Evolutionary conservation across 768 basidiomycete genomes (phyloP).

Genomic region (Candolleomyces eurysporus): DNA sequence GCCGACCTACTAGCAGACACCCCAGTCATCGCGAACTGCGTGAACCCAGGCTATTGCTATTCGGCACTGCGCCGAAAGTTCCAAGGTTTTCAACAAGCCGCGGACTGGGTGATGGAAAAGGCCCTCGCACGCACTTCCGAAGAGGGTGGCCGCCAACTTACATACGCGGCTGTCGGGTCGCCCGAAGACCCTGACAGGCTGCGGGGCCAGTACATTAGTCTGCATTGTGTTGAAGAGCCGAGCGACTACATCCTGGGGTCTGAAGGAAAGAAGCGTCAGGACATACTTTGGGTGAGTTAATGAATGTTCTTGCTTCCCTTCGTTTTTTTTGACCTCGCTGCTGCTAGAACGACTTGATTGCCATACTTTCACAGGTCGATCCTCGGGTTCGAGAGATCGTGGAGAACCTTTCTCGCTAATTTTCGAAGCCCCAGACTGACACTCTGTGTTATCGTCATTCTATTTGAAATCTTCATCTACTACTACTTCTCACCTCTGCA

Average conservation of each 20-base stretch:
- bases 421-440: no score
- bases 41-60: conserved; percentile 43
- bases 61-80: conserved; percentile 32
- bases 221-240: conserved; percentile 21
- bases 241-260: conserved; percentile 28
- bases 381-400: neutral
- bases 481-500: no score
- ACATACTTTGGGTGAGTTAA: conserved; percentile 5
- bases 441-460: no score
- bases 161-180: conserved; percentile 30
- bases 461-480: no score
- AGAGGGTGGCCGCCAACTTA: conserved; percentile 32
- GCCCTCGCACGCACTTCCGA: conserved; percentile 37
- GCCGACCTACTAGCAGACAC: conserved; percentile 25
- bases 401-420: neutral
- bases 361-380: neutral
- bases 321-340: neutral
- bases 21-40: conserved; percentile 32
- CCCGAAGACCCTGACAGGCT: conserved; percentile 16
- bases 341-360: neutral
- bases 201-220: conserved; percentile 28
- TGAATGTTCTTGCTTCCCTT: no score
- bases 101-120: conserved; percentile 27
- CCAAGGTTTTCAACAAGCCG: conserved; percentile 9
- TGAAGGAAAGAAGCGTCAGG: conserved; percentile 23